Evolutionary conservation across 208 protist species (phyloP).

Genomic region (Leptomonas seymouri): DNA sequence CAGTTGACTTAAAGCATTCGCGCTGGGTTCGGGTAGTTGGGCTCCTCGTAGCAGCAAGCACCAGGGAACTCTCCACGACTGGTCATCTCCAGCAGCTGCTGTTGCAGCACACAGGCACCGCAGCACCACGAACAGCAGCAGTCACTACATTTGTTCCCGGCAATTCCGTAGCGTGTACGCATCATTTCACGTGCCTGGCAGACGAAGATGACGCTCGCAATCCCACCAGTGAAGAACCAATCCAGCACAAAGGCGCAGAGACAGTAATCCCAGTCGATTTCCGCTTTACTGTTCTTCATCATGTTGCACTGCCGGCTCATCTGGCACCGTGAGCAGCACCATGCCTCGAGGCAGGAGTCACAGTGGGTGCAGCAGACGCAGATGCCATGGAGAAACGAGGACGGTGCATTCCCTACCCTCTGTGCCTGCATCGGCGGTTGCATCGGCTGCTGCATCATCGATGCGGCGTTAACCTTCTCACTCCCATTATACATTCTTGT

Average conservation of each 20-base stretch:
- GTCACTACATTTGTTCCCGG: too few species aligned
- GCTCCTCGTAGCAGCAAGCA: constrained; percentile 36
- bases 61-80: constrained; percentile 49
- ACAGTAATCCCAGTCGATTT: constrained; percentile 29
- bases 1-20: too few species aligned
- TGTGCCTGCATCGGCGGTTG: too few species aligned
- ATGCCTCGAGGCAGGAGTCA: constrained; percentile 26
- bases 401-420: too few species aligned
- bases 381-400: constrained; percentile 29
- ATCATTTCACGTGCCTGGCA: constrained; percentile 13
- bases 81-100: constrained; percentile 60
- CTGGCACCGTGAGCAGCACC: constrained; percentile 54
- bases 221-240: not conserved
- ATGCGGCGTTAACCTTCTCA: too few species aligned
- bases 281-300: constrained; percentile 24
- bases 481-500: too few species aligned
- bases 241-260: constrained; percentile 7
- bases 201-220: constrained; percentile 6
- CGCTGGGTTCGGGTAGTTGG: too few species aligned
- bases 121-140: too few species aligned
- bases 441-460: too few species aligned
- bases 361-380: constrained; percentile 42
- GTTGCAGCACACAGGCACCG: constrained; percentile 33
- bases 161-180: constrained; percentile 28
- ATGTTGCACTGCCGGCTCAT: constrained; percentile 54